These are phyloP conservation scores for Gastrolobium villosum DNA, from an alignment of 306 rosid species.

Conservation along the genomic window DNA sequence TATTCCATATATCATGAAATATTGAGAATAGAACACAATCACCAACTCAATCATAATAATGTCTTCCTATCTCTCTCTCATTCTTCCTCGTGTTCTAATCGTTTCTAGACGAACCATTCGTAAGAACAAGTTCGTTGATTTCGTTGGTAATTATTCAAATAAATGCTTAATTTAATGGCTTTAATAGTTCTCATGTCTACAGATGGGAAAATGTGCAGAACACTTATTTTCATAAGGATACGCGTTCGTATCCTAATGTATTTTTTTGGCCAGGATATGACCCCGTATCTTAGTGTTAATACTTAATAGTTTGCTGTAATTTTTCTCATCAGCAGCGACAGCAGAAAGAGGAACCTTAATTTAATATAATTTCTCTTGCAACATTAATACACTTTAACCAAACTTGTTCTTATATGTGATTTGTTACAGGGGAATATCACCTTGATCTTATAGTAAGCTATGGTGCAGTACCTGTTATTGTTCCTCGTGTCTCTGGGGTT, in stretches of 20 bases:
- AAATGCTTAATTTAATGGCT: too few species aligned
- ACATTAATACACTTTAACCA: background rate
- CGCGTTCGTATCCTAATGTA: too few species aligned
- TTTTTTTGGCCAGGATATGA: too few species aligned
- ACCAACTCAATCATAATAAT: constrained; percentile 22
- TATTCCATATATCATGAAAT: too few species aligned
- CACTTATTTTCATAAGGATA: too few species aligned
- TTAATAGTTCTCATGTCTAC: too few species aligned
- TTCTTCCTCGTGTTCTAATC: constrained; percentile 85
- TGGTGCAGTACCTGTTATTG: constrained; percentile 87
- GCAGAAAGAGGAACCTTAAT: too few species aligned
- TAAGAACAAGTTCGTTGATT: constrained; percentile 92
- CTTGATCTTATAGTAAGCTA: constrained; percentile 82
- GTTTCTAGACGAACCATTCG: constrained; percentile 87
- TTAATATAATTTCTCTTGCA: background rate
- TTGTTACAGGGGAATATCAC: constrained; percentile 75
- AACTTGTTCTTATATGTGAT: background rate
- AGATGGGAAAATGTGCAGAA: too few species aligned
- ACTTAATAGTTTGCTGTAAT: too few species aligned
- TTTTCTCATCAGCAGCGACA: too few species aligned
- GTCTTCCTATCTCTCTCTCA: constrained; percentile 71
- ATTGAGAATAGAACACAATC: background rate
- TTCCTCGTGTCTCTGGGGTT: constrained; percentile 83
- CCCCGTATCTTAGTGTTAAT: too few species aligned
- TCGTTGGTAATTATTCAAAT: constrained; percentile 59